phyloP scores from a whole-genome alignment of 306 rosid genomes.

The Fagus crenata region DNA sequence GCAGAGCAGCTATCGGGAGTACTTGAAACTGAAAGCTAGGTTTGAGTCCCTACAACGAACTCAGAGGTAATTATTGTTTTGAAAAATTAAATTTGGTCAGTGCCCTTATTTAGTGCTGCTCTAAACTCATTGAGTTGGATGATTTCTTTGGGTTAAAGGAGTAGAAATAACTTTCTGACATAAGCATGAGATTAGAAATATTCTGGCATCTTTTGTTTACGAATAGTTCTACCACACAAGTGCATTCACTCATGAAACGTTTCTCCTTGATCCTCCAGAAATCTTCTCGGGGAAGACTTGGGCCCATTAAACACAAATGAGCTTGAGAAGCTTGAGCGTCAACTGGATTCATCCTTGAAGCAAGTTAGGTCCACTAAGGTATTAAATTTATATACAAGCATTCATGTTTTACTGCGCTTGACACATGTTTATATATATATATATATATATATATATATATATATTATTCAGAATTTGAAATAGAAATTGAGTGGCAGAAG shows the following conservation, averaged over 20 bases:
- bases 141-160: neutral
- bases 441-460: too few species aligned
- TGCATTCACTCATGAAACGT: slow-evolving; percentile 2
- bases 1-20: slow-evolving; percentile 91
- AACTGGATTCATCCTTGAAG: slow-evolving; percentile 83
- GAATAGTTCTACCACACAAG: neutral
- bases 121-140: neutral
- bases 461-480: too few species aligned
- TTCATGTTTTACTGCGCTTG: too few species aligned
- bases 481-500: too few species aligned
- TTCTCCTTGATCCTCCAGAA: slow-evolving; percentile 41
- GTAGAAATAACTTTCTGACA: neutral
- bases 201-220: neutral
- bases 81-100: neutral
- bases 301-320: slow-evolving; percentile 86
- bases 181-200: neutral
- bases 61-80: slow-evolving; percentile 60
- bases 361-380: slow-evolving; percentile 90
- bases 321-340: slow-evolving; percentile 94
- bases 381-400: neutral
- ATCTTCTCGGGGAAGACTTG: slow-evolving; percentile 92
- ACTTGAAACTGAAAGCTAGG: slow-evolving; percentile 80
- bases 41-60: slow-evolving; percentile 90
- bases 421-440: too few species aligned
- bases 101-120: neutral